Percentiles rank a stretch among this genome's conserved stretches.
These are phyloP conservation scores for Cladorrhinum sp. DNA, from an alignment of 2,329 filamentous ascomycete species.

Conservation along the genomic window DNA sequence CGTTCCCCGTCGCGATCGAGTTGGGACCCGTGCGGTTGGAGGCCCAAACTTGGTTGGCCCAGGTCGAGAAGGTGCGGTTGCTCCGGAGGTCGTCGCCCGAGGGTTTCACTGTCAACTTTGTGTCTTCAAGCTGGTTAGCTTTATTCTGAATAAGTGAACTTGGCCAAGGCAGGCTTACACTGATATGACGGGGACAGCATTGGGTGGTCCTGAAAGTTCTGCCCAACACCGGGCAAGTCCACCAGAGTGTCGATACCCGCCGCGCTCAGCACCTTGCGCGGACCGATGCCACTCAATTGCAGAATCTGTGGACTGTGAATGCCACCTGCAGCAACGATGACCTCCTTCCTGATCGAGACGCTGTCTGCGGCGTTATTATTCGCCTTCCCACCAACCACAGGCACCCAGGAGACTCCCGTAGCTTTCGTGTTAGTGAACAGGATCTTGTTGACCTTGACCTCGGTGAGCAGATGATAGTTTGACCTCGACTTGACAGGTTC, in stretches of 20 bases:
- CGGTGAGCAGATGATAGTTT: conserved; percentile 24
- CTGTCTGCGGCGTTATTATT: conserved; percentile 5
- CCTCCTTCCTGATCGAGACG: conserved; percentile 34
- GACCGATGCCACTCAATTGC: conserved; percentile 43
- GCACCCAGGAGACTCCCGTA: conserved; percentile 18
- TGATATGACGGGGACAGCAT: conserved; percentile 24
- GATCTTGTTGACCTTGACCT: conserved; percentile 22
- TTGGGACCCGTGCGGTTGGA: conserved; percentile 31
- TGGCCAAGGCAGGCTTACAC: conserved; percentile 15
- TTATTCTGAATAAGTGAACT: too few species aligned
- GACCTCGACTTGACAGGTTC: conserved; percentile 14
- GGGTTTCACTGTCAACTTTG: conserved; percentile 29
- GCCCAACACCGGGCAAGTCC: conserved; percentile 60
- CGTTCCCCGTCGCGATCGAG: conserved; percentile 32
- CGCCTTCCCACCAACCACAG: background rate
- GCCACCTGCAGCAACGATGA: conserved; percentile 42
- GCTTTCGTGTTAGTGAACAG: conserved; percentile 22
- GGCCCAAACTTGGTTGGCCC: conserved; percentile 19
- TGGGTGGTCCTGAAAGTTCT: conserved; percentile 41
- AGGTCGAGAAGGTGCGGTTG: conserved; percentile 35
- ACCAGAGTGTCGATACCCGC: conserved; percentile 50
- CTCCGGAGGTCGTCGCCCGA: conserved; percentile 30
- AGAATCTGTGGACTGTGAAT: conserved; percentile 44
- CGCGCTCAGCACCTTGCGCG: conserved; percentile 32
- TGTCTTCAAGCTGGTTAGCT: conserved; percentile 12